A percentile compares a stretch with the other conserved stretches of the same genome.
phyloP scores from a whole-genome alignment of 441 rosid genomes.

The Cnidoscolus chayamansa region DNA sequence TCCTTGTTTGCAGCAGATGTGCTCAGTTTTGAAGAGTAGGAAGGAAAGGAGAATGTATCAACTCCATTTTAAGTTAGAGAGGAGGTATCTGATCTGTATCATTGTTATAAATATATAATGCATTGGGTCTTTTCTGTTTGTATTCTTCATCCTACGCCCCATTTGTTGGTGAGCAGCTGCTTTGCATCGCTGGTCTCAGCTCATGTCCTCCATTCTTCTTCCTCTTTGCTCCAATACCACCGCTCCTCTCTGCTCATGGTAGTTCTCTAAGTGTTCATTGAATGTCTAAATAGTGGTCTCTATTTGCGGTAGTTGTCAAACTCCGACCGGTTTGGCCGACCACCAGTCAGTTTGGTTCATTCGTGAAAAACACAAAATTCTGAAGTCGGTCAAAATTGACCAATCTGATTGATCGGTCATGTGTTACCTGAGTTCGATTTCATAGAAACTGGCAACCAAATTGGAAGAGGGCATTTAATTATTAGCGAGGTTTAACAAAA shows the following conservation, averaged over 20 bases:
- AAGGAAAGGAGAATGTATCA: constrained; percentile 18
- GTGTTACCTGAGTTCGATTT: too few species aligned
- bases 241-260: neutral
- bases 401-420: too few species aligned
- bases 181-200: neutral
- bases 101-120: constrained; percentile 35
- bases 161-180: constrained; percentile 7
- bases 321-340: too few species aligned
- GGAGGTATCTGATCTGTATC: constrained; percentile 18
- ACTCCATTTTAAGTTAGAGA: neutral
- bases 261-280: too few species aligned
- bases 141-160: constrained; percentile 11
- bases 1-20: constrained; percentile 19
- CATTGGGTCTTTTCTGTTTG: constrained; percentile 25
- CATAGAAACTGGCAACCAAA: too few species aligned
- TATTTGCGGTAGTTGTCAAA: too few species aligned
- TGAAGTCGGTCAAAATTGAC: too few species aligned
- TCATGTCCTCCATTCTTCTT: neutral
- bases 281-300: too few species aligned
- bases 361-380: too few species aligned
- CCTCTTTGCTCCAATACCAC: neutral
- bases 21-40: constrained; percentile 35
- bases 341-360: too few species aligned
- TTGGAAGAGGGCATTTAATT: too few species aligned
- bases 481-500: too few species aligned